Conservation (phyloP, 2,329 filamentous ascomycete genomes). For the Sporothrix schenckii region DNA sequence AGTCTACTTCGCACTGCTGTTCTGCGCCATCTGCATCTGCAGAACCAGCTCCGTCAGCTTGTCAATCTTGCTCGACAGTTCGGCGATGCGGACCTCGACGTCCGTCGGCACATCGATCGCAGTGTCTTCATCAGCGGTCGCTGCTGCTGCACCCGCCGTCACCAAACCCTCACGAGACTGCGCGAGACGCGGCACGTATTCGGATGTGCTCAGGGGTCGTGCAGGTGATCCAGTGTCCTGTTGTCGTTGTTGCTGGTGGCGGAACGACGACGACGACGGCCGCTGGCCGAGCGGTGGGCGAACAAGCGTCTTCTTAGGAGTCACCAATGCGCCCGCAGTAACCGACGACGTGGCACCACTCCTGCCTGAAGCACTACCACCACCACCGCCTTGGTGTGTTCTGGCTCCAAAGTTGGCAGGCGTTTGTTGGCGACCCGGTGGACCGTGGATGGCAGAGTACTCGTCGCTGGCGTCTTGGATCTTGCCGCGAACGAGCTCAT, state of each 20-base stretch:
- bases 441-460: constrained; percentile 55
- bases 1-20: neutral
- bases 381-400: neutral
- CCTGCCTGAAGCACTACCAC: neutral
- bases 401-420: constrained; percentile 4
- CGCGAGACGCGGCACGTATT: constrained; percentile 23
- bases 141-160: neutral
- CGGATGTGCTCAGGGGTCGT: constrained; percentile 32
- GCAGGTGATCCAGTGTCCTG: neutral
- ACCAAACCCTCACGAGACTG: constrained; percentile 16
- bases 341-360: neutral
- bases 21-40: constrained; percentile 43
- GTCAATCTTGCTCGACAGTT: constrained; percentile 62
- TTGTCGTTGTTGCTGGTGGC: constrained; percentile 19
- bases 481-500: constrained; percentile 58
- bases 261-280: constrained; percentile 27
- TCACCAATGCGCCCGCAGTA: neutral
- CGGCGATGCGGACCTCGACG: constrained; percentile 52
- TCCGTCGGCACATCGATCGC: constrained; percentile 36
- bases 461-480: constrained; percentile 46
- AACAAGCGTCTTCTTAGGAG: constrained; percentile 29
- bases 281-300: constrained; percentile 27
- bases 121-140: constrained; percentile 34
- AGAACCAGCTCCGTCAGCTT: constrained; percentile 58
- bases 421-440: constrained; percentile 44